These are phyloP conservation scores for Epichloe coenophiala DNA, from an alignment of 2,329 filamentous ascomycete genomes.

Conservation along the genomic window DNA sequence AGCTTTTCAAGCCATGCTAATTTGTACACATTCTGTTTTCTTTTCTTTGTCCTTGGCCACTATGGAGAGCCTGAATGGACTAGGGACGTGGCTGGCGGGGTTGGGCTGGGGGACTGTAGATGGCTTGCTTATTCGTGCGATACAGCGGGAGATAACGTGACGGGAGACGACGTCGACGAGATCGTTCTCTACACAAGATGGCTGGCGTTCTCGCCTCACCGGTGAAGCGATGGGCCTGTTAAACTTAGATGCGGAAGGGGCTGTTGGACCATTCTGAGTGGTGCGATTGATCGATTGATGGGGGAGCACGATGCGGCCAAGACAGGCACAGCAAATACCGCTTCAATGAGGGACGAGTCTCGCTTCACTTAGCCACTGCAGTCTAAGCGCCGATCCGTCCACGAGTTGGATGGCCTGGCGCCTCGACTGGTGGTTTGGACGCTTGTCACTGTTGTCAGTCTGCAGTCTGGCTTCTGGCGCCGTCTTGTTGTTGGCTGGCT, in stretches of 20 bases:
- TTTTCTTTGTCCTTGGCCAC: neutral
- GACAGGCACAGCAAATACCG: no score
- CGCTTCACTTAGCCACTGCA: neutral
- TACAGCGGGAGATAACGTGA: neutral
- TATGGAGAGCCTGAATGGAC: neutral
- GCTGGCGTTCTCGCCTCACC: neutral
- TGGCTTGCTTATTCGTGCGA: neutral
- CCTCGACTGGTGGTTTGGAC: neutral
- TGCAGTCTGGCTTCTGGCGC: no score
- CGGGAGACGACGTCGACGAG: neutral
- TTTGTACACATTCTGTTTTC: neutral
- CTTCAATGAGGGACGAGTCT: no score
- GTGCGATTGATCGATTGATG: neutral
- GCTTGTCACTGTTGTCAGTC: no score
- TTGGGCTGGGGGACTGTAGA: neutral
- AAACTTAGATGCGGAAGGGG: neutral
- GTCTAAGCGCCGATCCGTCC: neutral
- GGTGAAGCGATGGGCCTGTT: neutral
- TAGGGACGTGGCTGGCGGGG: neutral
- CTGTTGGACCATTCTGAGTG: neutral
- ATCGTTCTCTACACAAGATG: neutral
- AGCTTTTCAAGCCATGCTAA: neutral
- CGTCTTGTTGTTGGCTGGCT: no score
- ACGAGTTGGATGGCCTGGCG: neutral
- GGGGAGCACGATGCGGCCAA: neutral